These are phyloP conservation scores for Cystobasidium pallidum DNA, from an alignment of 1,284 basidiomycete species.

Conservation along the genomic window DNA sequence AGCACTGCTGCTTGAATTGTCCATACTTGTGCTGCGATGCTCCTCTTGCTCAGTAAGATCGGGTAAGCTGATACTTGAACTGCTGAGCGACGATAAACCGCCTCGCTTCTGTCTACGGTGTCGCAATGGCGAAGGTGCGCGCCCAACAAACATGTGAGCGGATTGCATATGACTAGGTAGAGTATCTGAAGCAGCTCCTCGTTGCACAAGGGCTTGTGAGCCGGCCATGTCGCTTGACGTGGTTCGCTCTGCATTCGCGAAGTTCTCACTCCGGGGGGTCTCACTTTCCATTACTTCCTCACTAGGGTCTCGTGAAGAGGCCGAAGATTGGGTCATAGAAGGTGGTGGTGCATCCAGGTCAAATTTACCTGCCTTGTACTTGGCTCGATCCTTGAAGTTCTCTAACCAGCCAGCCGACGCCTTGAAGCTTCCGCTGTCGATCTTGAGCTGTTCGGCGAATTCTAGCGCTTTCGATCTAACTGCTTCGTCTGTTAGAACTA, in stretches of 20 bases:
- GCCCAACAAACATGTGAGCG: not conserved
- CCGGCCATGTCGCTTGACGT: not conserved
- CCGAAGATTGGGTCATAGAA: not conserved
- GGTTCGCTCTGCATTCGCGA: not conserved
- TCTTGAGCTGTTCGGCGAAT: conserved; percentile 62
- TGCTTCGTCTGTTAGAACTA: conserved; percentile 68
- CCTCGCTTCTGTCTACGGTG: conserved; percentile 1
- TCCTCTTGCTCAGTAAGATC: conserved; percentile 35
- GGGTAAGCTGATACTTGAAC: conserved; percentile 35
- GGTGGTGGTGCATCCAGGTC: conserved; percentile 5
- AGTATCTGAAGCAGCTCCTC: not conserved
- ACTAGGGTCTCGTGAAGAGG: conserved; percentile 17
- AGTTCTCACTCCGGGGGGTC: not conserved
- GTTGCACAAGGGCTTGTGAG: not conserved
- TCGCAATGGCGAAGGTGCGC: not conserved
- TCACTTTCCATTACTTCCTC: conserved; percentile 10
- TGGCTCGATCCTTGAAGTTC: conserved; percentile 76
- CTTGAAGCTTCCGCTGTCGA: conserved; percentile 71
- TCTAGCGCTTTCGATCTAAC: conserved; percentile 73
- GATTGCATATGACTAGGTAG: conserved; percentile 1
- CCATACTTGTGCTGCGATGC: not conserved
- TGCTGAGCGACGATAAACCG: conserved; percentile 24
- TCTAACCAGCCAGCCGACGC: conserved; percentile 88
- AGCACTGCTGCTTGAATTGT: conserved; percentile 4
- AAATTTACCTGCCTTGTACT: conserved; percentile 33